Percentiles rank a stretch among this genome's conserved stretches.
These are phyloP conservation scores for Podila epicladia DNA, from an alignment of 192 early-diverging fungal species.

Conservation along the genomic window DNA sequence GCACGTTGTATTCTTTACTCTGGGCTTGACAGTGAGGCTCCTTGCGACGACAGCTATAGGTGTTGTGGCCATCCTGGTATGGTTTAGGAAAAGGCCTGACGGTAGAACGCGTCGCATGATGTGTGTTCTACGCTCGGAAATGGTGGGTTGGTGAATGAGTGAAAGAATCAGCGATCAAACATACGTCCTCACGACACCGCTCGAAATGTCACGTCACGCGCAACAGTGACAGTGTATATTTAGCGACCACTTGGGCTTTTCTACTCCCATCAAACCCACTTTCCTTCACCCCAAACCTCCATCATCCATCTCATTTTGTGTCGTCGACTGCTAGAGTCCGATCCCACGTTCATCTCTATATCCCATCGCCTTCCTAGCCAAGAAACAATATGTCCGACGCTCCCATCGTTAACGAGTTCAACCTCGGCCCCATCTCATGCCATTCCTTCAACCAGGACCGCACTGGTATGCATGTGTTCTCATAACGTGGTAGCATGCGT, in stretches of 20 bases:
- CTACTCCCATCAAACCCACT: neutral
- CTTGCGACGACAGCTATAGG: no score
- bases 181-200: no score
- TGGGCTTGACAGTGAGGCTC: no score
- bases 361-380: no score
- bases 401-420: slow-evolving; percentile 38
- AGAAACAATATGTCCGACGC: neutral
- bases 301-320: slow-evolving; percentile 2
- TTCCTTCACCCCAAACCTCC: neutral
- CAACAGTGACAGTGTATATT: neutral
- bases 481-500: neutral
- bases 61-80: no score
- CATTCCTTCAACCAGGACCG: slow-evolving; percentile 93
- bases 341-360: neutral
- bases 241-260: neutral
- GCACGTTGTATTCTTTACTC: neutral
- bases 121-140: no score
- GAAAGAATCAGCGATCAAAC: no score
- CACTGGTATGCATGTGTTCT: slow-evolving; percentile 68
- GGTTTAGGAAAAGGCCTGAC: no score
- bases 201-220: neutral
- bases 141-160: no score
- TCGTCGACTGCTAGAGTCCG: slow-evolving; percentile 55
- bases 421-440: slow-evolving; percentile 85
- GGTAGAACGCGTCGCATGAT: no score